Percentiles rank a stretch among this genome's conserved stretches.
phyloP scores from a whole-genome alignment of 257 asterid genomes.

The Pogostemon cablin region DNA sequence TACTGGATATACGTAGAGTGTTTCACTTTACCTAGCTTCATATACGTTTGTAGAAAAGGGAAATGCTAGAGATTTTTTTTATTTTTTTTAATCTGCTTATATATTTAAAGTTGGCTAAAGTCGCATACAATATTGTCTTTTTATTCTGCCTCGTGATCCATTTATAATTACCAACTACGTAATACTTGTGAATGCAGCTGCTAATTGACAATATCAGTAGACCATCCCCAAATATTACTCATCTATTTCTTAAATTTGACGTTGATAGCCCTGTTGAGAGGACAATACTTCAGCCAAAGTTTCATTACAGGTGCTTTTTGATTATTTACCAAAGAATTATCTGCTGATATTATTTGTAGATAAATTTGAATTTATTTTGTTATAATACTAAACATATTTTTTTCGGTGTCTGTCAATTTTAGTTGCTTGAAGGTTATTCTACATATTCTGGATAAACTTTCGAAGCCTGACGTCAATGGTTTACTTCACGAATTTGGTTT shows the following conservation, averaged over 20 bases:
- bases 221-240: conserved; percentile 89
- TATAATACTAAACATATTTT: conserved; percentile 1
- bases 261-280: conserved; percentile 79
- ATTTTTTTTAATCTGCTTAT: neutral
- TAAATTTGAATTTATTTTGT: conserved; percentile 32
- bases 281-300: conserved; percentile 88
- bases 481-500: conserved; percentile 93
- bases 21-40: conserved; percentile 11
- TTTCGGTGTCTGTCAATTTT: conserved; percentile 31
- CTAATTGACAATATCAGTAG: conserved; percentile 83
- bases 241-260: conserved; percentile 88
- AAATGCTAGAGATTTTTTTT: neutral
- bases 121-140: neutral
- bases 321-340: conserved; percentile 3
- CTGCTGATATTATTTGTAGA: conserved; percentile 18
- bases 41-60: conserved; percentile 20
- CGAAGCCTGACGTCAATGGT: conserved; percentile 83
- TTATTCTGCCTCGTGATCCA: conserved; percentile 28
- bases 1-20: neutral
- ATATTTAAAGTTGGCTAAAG: neutral
- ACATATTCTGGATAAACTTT: conserved; percentile 75
- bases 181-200: conserved; percentile 58
- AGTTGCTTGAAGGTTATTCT: conserved; percentile 98
- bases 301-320: conserved; percentile 75
- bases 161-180: neutral